Evolutionary conservation across 1,139 yeast genomes (phyloP), one percentile per base, ranked within the genome.

Genomic region (Geotrichum australiense): DNA sequence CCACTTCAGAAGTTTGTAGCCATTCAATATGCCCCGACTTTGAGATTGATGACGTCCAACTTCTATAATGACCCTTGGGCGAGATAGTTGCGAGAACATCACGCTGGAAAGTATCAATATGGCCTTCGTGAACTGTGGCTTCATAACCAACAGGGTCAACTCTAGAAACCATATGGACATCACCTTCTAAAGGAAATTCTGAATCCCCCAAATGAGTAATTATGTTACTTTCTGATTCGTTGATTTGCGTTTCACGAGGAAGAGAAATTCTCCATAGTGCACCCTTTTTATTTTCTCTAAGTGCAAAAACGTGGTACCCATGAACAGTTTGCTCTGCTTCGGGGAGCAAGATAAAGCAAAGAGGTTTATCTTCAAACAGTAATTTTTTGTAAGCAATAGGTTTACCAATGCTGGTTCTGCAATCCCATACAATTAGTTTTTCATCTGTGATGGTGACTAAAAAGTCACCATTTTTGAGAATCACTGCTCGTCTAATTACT

Each of bases 71-170:
- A 1, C 95, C 96, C 0, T 57, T 51, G 1, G 56, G 53, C 14
- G 81, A 74, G 5, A 82, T 75, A 0, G 78, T 67, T 0, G 87
- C 72, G 8, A 86, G 57, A 5, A 83, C 68, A 47, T 70, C 75
- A 45, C 76, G 64, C 46, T 64, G 75, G 36, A 51, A 58, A 7
- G 50, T 42, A 50, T 57, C 69, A 42, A 61, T 64, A 46, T 58
- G 60, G 56, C 37, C 63, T 47, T 52, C 65, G 60, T 35, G 70
- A 53, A 56, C 51, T 2, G 62, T 58, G 4, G 62, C 61, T 4
- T 50, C 62, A 70, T 73, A 70, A 14, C 81, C 81, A 3, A 77
- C 82, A 0, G 84, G 82, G 54, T 85, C 91, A 15, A 84, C 77
- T 0, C 77, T 67, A 1, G 80, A 70, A 5, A 81, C 73, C 18